A percentile compares a stretch with the other conserved stretches of the same genome.
Conservation (phyloP, 108 stramenopile genomes). For the Mediolabrus comicus region DNA sequence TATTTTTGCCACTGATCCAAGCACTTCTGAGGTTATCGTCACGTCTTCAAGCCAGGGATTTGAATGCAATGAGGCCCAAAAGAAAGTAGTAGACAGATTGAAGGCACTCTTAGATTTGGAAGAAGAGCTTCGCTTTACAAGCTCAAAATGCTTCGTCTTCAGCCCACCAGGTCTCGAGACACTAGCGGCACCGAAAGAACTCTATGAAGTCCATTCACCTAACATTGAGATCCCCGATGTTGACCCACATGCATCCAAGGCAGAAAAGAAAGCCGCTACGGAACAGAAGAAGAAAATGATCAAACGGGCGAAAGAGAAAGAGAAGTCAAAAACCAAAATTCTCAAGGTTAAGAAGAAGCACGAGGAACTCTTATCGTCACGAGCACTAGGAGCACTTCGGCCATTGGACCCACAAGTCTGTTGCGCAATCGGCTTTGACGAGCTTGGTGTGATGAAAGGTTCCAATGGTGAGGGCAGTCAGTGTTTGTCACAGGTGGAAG, state of each 20-base stretch:
- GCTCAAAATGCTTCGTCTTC: conserved; percentile 39
- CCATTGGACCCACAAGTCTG: conserved; percentile 39
- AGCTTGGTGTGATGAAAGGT: conserved; percentile 20
- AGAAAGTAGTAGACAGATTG: conserved; percentile 35
- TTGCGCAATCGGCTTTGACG: conserved; percentile 45
- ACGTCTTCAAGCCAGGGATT: conserved; percentile 30
- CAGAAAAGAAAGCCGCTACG: conserved; percentile 28
- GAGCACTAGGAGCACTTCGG: conserved; percentile 32
- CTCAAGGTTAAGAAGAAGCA: conserved; percentile 32
- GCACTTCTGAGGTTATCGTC: not conserved
- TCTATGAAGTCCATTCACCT: conserved; percentile 1
- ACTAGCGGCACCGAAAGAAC: conserved; percentile 24
- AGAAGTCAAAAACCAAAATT: conserved; percentile 27
- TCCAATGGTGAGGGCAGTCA: conserved; percentile 14
- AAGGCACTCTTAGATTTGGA: conserved; percentile 41
- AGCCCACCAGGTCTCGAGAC: conserved; percentile 44
- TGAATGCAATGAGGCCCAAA: conserved; percentile 13
- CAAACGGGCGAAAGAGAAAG: conserved; percentile 30
- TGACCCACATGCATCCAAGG: conserved; percentile 13
- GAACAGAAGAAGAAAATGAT: conserved; percentile 14
- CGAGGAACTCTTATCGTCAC: conserved; percentile 24
- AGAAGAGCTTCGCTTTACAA: conserved; percentile 42
- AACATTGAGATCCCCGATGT: conserved; percentile 6
- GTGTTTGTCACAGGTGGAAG: conserved; percentile 19
- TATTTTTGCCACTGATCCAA: conserved; percentile 28